Evolutionary conservation across 1,139 yeast genomes (phyloP).

Genomic region (Keqinozyma sinolaborantium): DNA sequence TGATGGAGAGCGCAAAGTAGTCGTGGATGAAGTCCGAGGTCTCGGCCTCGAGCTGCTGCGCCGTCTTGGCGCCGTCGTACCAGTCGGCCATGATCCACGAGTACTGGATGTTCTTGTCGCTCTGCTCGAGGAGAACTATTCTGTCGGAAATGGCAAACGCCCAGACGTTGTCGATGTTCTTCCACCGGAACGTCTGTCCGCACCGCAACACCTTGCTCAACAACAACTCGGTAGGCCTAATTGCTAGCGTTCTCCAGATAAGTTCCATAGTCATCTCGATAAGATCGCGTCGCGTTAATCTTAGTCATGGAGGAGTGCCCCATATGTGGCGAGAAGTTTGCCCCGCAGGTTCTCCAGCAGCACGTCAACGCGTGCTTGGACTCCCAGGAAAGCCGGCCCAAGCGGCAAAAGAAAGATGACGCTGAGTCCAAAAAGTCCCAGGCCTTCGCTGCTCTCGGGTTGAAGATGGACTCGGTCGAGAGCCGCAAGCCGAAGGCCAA

Average conservation of each 20-base stretch:
- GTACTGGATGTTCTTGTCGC: constrained; percentile 26
- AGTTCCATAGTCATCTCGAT: constrained; percentile 20
- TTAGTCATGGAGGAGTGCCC: constrained; percentile 29
- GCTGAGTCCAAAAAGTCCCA: constrained; percentile 7
- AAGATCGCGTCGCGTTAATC: too few relatives aligned
- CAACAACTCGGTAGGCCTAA: constrained; percentile 46
- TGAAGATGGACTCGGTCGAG: constrained; percentile 21
- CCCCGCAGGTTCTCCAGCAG: constrained; percentile 25
- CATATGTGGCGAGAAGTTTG: constrained; percentile 26
- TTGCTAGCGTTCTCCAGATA: constrained; percentile 22
- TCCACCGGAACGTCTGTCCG: constrained; percentile 85
- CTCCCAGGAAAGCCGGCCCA: constrained; percentile 6
- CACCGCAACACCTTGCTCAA: constrained; percentile 75
- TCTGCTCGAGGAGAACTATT: constrained; percentile 53
- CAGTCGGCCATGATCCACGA: constrained; percentile 22
- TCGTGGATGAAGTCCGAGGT: constrained; percentile 50
- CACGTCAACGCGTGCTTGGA: constrained; percentile 30
- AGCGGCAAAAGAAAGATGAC: not conserved
- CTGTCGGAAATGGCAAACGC: constrained; percentile 50
- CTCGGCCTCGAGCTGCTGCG: constrained; percentile 14
- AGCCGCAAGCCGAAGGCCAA: constrained; percentile 16
- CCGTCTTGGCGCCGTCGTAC: constrained; percentile 3
- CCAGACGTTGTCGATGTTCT: constrained; percentile 56
- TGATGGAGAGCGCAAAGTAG: constrained; percentile 66
- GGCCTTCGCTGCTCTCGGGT: constrained; percentile 28